Evolutionary conservation across 441 rosid genomes (phyloP).

Genomic region (Croton setiger): DNA sequence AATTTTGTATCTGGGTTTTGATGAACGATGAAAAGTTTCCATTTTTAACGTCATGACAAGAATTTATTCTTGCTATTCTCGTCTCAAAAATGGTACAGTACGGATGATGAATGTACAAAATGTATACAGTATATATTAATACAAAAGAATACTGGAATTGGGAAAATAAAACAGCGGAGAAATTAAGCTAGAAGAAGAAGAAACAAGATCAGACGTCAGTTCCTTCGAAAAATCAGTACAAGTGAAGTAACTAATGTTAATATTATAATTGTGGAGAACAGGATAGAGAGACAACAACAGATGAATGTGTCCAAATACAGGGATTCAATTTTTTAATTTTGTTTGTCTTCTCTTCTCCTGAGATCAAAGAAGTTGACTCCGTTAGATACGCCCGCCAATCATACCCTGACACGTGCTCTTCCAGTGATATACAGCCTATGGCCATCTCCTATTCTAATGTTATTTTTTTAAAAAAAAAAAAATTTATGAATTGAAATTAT

Average conservation of each 20-base stretch:
- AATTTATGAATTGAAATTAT: too few species aligned
- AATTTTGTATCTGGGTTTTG: not conserved
- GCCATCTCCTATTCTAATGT: too few species aligned
- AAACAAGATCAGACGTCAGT: not conserved
- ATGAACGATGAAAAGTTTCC: conserved; percentile 6
- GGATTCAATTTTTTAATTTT: not conserved
- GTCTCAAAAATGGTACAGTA: not conserved
- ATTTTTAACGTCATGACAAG: conserved; percentile 10
- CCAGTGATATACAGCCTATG: too few species aligned
- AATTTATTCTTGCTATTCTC: conserved; percentile 11
- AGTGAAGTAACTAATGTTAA: not conserved
- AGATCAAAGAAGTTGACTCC: conserved; percentile 34
- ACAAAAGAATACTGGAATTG: not conserved
- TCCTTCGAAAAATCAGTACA: not conserved
- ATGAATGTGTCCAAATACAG: conserved; percentile 18
- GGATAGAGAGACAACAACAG: conserved; percentile 18
- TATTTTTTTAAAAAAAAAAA: too few species aligned
- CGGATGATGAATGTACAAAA: not conserved
- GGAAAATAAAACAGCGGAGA: not conserved
- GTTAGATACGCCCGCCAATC: conserved; percentile 18
- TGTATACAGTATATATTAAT: not conserved
- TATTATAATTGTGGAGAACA: too few species aligned
- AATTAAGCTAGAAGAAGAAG: not conserved
- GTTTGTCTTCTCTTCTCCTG: not conserved
- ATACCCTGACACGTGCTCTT: conserved; percentile 31